These are phyloP conservation scores for Catunica adiposa DNA, from an alignment of 2,329 filamentous ascomycete species.

Conservation along the genomic window DNA sequence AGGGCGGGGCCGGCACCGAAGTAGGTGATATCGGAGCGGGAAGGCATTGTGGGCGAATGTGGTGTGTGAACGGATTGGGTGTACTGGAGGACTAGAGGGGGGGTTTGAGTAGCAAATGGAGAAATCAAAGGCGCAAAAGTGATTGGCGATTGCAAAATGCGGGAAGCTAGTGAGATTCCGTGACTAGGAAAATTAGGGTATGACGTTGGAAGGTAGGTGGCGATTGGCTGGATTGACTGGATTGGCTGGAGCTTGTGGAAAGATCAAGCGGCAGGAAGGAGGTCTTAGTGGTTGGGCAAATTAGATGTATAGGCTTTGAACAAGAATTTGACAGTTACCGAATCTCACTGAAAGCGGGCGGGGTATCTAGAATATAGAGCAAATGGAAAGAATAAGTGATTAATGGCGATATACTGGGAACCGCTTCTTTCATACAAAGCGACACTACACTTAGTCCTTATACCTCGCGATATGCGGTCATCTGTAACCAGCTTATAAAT, in stretches of 20 bases:
- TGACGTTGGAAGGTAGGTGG: not conserved
- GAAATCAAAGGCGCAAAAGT: not conserved
- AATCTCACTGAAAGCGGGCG: too few relatives aligned
- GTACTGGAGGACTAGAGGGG: not conserved
- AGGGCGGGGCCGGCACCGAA: constrained; percentile 85
- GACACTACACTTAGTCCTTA: too few relatives aligned
- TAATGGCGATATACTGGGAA: too few relatives aligned
- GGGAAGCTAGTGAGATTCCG: too few relatives aligned
- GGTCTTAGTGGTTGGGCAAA: not conserved
- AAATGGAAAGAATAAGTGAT: too few relatives aligned
- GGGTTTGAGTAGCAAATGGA: not conserved
- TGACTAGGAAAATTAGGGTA: constrained; percentile 3
- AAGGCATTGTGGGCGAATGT: constrained; percentile 38
- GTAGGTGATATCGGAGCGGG: constrained; percentile 60
- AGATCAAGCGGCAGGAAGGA: not conserved
- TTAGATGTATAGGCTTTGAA: too few relatives aligned
- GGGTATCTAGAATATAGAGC: too few relatives aligned
- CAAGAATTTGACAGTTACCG: too few relatives aligned
- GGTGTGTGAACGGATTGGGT: not conserved
- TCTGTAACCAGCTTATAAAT: too few relatives aligned
- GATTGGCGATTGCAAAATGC: not conserved
- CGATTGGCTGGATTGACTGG: not conserved
- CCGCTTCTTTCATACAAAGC: too few relatives aligned
- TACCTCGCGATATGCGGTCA: too few relatives aligned
- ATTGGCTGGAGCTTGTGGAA: not conserved